A percentile compares a stretch with the other conserved stretches of the same genome.
Conservation (phyloP, 345 rosid species). For the Hibiscus trionum region DNA sequence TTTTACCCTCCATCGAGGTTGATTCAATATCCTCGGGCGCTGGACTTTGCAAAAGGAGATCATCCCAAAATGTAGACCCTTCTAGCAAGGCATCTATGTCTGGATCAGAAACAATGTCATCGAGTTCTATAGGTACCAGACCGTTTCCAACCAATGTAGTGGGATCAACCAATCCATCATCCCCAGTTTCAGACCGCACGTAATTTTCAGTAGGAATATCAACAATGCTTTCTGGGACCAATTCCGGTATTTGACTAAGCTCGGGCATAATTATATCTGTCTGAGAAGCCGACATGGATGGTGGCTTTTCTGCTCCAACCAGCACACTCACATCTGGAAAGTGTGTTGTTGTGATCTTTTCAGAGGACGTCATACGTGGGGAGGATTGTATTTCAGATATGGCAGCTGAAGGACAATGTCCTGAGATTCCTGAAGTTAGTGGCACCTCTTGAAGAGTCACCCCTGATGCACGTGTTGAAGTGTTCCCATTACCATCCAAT, state of each 20-base stretch:
- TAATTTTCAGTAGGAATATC: conserved; percentile 24
- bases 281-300: conserved; percentile 27
- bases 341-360: conserved; percentile 31
- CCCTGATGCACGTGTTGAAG: conserved; percentile 44
- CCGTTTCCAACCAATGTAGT: conserved; percentile 32
- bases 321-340: conserved; percentile 27
- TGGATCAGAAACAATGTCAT: conserved; percentile 41
- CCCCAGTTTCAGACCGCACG: conserved; percentile 2
- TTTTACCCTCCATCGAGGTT: conserved; percentile 31
- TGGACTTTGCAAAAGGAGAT: conserved; percentile 41
- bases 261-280: conserved; percentile 38
- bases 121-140: conserved; percentile 44
- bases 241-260: conserved; percentile 39
- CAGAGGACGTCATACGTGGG: conserved; percentile 29
- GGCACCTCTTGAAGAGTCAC: conserved; percentile 79
- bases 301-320: conserved; percentile 32
- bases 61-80: conserved; percentile 49
- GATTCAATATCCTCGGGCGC: conserved; percentile 52
- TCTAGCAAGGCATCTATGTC: conserved; percentile 62
- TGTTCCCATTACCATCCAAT: conserved; percentile 34
- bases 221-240: conserved; percentile 38
- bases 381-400: conserved; percentile 43
- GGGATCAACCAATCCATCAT: conserved; percentile 44
- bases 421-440: conserved; percentile 33
- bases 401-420: conserved; percentile 24